phyloP scores from a whole-genome alignment of 139 green algal species.

The Picochlorum sp. region DNA sequence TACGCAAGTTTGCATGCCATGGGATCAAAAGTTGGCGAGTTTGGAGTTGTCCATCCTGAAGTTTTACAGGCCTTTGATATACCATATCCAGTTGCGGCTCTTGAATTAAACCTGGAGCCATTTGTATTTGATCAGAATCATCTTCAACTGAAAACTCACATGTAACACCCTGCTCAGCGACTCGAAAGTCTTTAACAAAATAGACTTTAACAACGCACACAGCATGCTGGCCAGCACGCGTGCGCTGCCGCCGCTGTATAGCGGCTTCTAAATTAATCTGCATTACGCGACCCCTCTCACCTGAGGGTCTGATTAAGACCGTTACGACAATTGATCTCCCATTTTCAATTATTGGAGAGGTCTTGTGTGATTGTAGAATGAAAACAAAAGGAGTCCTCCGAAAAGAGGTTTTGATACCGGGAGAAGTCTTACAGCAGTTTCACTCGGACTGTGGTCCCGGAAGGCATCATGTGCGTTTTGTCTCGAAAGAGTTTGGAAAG shows the following conservation, averaged over 20 bases:
- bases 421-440: background rate
- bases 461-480: background rate
- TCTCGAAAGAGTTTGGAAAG: too few species aligned
- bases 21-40: conserved; percentile 53
- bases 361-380: background rate
- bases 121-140: conserved; percentile 79
- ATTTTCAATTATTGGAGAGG: too few species aligned
- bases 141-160: conserved; percentile 23
- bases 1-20: conserved; percentile 37
- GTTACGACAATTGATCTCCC: too few species aligned
- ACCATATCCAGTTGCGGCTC: conserved; percentile 67
- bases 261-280: too few species aligned
- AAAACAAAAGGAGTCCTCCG: background rate
- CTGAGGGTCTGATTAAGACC: too few species aligned
- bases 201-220: too few species aligned
- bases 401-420: background rate
- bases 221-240: too few species aligned
- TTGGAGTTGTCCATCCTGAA: conserved; percentile 93
- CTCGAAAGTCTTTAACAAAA: background rate
- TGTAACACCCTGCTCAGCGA: background rate
- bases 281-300: too few species aligned
- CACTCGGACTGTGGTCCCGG: background rate
- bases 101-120: conserved; percentile 91
- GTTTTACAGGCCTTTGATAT: conserved; percentile 79
- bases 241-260: too few species aligned